Evolutionary conservation across 1,284 basidiomycete species (phyloP).

Genomic region (Boletellus sp.): DNA sequence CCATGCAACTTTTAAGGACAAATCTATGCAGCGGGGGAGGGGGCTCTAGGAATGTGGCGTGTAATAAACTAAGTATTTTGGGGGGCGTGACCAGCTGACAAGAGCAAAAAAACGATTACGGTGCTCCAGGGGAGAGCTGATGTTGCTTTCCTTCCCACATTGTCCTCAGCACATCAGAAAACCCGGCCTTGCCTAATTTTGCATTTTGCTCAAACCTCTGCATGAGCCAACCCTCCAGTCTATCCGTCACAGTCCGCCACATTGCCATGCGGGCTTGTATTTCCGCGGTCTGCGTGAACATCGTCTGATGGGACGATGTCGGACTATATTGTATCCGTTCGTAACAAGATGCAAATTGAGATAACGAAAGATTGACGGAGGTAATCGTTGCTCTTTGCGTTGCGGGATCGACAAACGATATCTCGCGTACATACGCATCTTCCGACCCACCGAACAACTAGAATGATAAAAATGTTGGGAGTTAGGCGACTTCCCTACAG

Average conservation of each 20-base stretch:
- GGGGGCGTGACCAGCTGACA: background rate
- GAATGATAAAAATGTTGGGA: constrained; percentile 6
- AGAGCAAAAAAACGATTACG: constrained; percentile 13
- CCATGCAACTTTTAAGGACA: constrained; percentile 21
- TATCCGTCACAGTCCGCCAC: constrained; percentile 76
- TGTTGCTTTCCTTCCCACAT: constrained; percentile 62
- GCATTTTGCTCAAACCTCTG: constrained; percentile 89
- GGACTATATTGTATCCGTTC: constrained; percentile 88
- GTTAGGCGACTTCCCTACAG: constrained; percentile 1
- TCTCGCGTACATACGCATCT: constrained; percentile 91
- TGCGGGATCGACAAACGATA: constrained; percentile 85
- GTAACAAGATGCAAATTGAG: constrained; percentile 85
- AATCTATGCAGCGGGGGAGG: constrained; percentile 16
- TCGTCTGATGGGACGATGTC: constrained; percentile 54
- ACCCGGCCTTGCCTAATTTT: constrained; percentile 78
- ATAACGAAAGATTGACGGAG: constrained; percentile 86
- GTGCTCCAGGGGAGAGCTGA: constrained; percentile 26
- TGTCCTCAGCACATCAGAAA: constrained; percentile 79
- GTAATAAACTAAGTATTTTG: background rate
- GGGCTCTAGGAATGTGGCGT: constrained; percentile 20
- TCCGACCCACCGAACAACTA: constrained; percentile 87
- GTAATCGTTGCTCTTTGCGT: constrained; percentile 78
- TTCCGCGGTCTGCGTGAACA: constrained; percentile 79
- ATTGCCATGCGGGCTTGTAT: constrained; percentile 75
- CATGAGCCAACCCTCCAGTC: constrained; percentile 78